phyloP scores from a whole-genome alignment of 306 rosid genomes.

The Acacia melanoxylon region DNA sequence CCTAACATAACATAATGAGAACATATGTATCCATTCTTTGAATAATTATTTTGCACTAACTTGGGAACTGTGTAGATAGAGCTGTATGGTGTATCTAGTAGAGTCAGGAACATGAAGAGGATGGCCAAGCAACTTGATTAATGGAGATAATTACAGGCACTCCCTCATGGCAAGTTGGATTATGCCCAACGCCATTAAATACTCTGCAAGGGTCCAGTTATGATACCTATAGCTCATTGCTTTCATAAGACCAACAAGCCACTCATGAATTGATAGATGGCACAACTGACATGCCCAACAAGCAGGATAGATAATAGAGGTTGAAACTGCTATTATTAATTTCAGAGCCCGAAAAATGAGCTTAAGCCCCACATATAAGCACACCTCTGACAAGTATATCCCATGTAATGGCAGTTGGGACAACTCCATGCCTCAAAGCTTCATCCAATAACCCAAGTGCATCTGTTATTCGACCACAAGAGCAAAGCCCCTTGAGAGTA shows the following conservation, averaged over 20 bases:
- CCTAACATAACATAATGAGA: neutral
- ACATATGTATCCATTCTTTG: neutral
- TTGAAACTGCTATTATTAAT: constrained; percentile 16
- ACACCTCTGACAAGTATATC: constrained; percentile 85
- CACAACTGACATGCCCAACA: neutral
- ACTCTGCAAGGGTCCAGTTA: neutral
- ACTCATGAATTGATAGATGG: neutral
- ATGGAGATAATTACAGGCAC: neutral
- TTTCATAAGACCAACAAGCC: neutral
- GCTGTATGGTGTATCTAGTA: neutral
- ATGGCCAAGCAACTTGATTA: neutral
- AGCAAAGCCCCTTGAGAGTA: constrained; percentile 79
- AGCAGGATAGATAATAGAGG: neutral
- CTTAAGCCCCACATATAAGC: constrained; percentile 36
- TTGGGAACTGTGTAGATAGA: neutral
- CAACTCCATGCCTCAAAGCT: constrained; percentile 68
- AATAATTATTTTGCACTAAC: neutral
- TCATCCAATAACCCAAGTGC: constrained; percentile 60
- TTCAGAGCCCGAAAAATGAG: constrained; percentile 23
- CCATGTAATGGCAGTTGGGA: constrained; percentile 85
- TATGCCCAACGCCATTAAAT: neutral
- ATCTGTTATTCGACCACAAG: constrained; percentile 65
- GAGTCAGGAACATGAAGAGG: neutral
- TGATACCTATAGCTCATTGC: neutral
- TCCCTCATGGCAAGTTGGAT: neutral